These are phyloP conservation scores for Sarocladiaceae sp. DNA, from an alignment of 2,329 filamentous ascomycete genomes.

Conservation along the genomic window DNA sequence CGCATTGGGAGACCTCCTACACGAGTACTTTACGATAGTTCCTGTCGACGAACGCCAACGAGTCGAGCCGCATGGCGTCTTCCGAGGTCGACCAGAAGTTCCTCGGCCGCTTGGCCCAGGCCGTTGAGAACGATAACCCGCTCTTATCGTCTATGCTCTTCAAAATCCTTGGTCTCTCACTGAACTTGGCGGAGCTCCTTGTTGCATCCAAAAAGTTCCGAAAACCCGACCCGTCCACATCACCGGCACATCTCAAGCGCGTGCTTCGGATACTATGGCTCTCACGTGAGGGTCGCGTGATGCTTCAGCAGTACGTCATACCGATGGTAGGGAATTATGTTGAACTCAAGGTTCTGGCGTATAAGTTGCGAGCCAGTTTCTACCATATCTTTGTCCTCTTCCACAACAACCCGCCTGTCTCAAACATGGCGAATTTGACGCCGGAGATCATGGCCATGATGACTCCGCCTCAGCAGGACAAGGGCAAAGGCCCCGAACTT, in stretches of 20 bases:
- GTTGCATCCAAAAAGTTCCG: constrained; percentile 79
- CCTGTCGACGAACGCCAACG: no score
- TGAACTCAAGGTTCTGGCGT: constrained; percentile 84
- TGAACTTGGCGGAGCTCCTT: constrained; percentile 80
- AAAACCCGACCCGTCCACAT: constrained; percentile 71
- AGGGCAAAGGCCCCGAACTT: constrained; percentile 46
- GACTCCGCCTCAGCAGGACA: constrained; percentile 21
- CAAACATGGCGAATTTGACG: constrained; percentile 51
- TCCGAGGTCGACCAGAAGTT: constrained; percentile 98
- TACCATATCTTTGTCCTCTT: constrained; percentile 97
- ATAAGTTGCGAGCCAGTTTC: constrained; percentile 90
- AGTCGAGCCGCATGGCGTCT: constrained; percentile 68
- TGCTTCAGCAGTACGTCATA: constrained; percentile 83
- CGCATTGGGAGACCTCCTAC: no score
- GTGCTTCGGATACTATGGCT: constrained; percentile 93
- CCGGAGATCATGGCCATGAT: constrained; percentile 38
- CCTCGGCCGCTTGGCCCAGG: constrained; percentile 80
- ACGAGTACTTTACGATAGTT: no score
- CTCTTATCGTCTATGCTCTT: constrained; percentile 79
- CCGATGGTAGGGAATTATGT: constrained; percentile 75
- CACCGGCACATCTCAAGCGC: constrained; percentile 75
- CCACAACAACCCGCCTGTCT: constrained; percentile 82
- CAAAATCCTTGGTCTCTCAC: constrained; percentile 85
- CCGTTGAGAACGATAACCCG: constrained; percentile 72
- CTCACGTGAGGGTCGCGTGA: constrained; percentile 81